Base-by-base conservation (phyloP, 495 filamentous ascomycete species). In the Tuber brumale region DNA sequence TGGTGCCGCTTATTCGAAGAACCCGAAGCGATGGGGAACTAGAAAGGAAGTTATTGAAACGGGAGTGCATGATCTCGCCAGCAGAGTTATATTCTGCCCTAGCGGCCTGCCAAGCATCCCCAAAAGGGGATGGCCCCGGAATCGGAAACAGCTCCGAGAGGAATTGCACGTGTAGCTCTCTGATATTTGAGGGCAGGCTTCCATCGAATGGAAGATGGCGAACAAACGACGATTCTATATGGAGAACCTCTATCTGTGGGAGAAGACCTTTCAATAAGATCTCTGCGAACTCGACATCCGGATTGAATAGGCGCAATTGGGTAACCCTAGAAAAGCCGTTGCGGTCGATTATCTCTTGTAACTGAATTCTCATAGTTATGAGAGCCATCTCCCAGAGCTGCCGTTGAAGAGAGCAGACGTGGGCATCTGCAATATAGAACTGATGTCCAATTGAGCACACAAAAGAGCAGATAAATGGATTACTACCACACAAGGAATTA, bases 231-330 rank as follows among this genome's bases (percentile, higher is more conserved):
- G 78, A 80, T 10, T 35, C 73, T 5, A 80, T 73, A 19, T 80
- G 77, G 51, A 80, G 73, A 70, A 72, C 41, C 35, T 70, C 73
- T 6, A 80, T 51, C 70, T 80, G 78, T 31, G 72, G 77, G 18
- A 80, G 74, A 46, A 80, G 61, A 12, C 78, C 78, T 31, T 73
- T 80, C n/a, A 80, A 69, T 39, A 80, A 71, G 23, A 80, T 79
- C 10, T 79, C 70, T 21, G 77, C 78, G n/a, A 80, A 76, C 45
- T 79, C 51, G 61, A 80, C 21, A 48, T 80, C 78, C 6, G 78
- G 78, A 9, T 72, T 75, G 35, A 70, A 70, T 31, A 80, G 61
- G 31, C 43, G 31, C 73, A 80, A 69, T 44, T 73, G 75, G n/a
- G n/a, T 79, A 45, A 80, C 78, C 19, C 77, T 73, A 35, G 78